phyloP scores from a whole-genome alignment of 2,329 filamentous ascomycete species.

The Colletotrichum euphorbiae region DNA sequence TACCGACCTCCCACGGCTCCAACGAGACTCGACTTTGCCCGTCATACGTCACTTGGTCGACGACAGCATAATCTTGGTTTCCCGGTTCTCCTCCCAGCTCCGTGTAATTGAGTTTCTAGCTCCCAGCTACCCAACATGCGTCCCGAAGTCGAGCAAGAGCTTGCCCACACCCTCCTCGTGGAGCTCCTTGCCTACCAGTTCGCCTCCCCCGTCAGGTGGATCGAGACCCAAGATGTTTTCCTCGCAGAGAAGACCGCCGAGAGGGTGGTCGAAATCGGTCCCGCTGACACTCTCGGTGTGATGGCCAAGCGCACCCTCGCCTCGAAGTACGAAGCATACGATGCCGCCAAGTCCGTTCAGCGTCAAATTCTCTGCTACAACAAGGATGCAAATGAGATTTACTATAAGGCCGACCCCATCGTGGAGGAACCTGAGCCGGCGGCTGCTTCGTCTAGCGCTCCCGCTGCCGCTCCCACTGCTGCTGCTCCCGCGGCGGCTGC shows the following conservation, averaged over 20 bases:
- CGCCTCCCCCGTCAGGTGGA: conserved; percentile 98
- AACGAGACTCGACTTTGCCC: conserved; percentile 11
- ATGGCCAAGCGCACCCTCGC: conserved; percentile 97
- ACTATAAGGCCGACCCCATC: conserved; percentile 96
- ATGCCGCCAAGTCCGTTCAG: conserved; percentile 95
- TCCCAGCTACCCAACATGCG: conserved; percentile 74
- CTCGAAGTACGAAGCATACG: conserved; percentile 98
- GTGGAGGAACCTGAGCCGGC: conserved; percentile 85
- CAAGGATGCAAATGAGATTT: conserved; percentile 99
- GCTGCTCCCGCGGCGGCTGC: conserved; percentile 64
- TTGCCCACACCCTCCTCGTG: conserved; percentile 96
- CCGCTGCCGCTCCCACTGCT: conserved; percentile 64
- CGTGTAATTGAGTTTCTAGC: conserved; percentile 37
- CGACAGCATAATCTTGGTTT: conserved; percentile 37
- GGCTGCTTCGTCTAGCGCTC: conserved; percentile 59
- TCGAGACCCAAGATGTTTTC: conserved; percentile 99
- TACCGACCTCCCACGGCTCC: conserved; percentile 35
- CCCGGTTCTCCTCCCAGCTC: conserved; percentile 40
- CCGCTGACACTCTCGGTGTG: conserved; percentile 93
- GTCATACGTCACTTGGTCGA: conserved; percentile 22
- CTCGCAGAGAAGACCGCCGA: conserved; percentile 95
- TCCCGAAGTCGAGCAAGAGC: conserved; percentile 99
- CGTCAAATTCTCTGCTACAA: conserved; percentile 99
- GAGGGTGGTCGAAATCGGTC: conserved; percentile 97
- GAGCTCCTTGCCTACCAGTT: conserved; percentile 99